Evolutionary conservation across 371 early-diverging fungal genomes (phyloP).

Genomic region (Amoeboaphelidium protococcarum): DNA sequence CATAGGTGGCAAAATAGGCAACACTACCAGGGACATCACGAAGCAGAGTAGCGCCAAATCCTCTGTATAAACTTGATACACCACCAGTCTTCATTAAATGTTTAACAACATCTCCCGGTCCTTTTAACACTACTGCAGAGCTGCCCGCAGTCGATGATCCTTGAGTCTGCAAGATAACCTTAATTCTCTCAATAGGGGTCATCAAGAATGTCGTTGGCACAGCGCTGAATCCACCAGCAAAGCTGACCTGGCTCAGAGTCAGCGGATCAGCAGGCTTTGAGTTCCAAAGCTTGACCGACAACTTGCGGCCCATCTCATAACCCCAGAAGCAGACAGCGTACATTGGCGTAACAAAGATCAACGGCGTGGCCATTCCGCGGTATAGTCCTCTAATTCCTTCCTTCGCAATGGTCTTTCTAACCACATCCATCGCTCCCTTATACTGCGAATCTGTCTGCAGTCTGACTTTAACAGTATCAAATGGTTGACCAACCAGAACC

Average conservation of each 20-base stretch:
- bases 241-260: constrained; percentile 41
- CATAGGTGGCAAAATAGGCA: constrained; percentile 92
- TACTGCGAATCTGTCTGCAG: constrained; percentile 70
- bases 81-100: constrained; percentile 39
- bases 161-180: constrained; percentile 65
- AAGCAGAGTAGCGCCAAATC: constrained; percentile 57
- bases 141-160: constrained; percentile 1
- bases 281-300: constrained; percentile 62
- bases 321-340: not conserved
- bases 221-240: constrained; percentile 89
- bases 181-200: constrained; percentile 74
- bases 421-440: constrained; percentile 62
- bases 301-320: constrained; percentile 20
- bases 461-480: constrained; percentile 33
- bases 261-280: constrained; percentile 29
- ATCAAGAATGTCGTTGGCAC: constrained; percentile 76
- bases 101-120: constrained; percentile 45
- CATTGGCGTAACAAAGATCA: constrained; percentile 24
- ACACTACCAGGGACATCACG: constrained; percentile 84
- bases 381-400: constrained; percentile 20
- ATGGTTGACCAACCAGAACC: constrained; percentile 11
- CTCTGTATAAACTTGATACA: constrained; percentile 11
- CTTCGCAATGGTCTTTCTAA: constrained; percentile 50
- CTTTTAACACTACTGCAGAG: constrained; percentile 30
- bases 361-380: constrained; percentile 18